phyloP scores from a whole-genome alignment of 2,329 filamentous ascomycete genomes.

The Parastagonospora avenae region DNA sequence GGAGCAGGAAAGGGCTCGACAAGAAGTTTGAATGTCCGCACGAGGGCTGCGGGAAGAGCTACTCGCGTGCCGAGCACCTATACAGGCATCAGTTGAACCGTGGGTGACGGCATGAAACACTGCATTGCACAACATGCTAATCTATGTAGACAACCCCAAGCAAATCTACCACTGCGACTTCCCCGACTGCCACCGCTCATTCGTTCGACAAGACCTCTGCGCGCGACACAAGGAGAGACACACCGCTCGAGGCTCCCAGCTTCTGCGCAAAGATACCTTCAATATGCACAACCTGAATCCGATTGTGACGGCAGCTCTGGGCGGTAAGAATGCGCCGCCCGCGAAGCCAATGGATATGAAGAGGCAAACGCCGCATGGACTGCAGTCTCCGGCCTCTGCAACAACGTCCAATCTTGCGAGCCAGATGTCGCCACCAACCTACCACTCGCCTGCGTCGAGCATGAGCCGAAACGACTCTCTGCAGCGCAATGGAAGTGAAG shows the following conservation, averaged over 20 bases:
- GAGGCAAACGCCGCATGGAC: conserved; percentile 21
- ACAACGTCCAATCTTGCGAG: conserved; percentile 23
- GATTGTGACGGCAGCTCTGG: conserved; percentile 48
- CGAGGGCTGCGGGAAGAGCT: conserved; percentile 90
- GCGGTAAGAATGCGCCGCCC: conserved; percentile 33
- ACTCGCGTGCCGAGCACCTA: conserved; percentile 94
- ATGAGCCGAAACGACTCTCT: conserved; percentile 38
- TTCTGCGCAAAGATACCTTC: conserved; percentile 74
- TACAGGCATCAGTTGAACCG: conserved; percentile 96
- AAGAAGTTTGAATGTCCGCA: conserved; percentile 76
- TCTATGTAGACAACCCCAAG: conserved; percentile 76
- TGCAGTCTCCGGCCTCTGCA: conserved; percentile 42
- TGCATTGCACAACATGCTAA: not conserved
- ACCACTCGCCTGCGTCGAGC: conserved; percentile 40
- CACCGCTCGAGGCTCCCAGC: conserved; percentile 70
- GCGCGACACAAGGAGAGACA: conserved; percentile 64
- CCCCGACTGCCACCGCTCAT: conserved; percentile 85
- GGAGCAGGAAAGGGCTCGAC: conserved; percentile 78
- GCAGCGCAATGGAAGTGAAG: conserved; percentile 42
- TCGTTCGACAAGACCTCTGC: conserved; percentile 91
- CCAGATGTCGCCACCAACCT: conserved; percentile 43
- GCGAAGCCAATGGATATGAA: conserved; percentile 23
- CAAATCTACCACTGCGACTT: conserved; percentile 95
- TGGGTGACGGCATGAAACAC: conserved; percentile 52
- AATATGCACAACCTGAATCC: conserved; percentile 56